phyloP scores from a whole-genome alignment of 2,329 filamentous ascomycete species.

The Westerdykella sp. region DNA sequence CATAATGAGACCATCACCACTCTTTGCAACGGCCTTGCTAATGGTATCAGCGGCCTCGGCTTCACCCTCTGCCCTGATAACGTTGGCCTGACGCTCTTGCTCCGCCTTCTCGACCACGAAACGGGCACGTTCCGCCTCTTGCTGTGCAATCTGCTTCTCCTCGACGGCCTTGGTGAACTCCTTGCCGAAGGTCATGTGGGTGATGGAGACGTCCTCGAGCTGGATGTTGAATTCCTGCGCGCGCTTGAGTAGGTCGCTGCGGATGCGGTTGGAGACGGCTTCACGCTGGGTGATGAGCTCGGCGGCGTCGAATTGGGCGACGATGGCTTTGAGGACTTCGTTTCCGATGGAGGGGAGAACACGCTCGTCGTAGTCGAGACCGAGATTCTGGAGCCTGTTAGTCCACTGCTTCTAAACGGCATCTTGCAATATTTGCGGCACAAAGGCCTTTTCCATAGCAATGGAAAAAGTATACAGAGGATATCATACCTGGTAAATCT shows the following conservation, averaged over 20 bases:
- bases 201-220: slow-evolving; percentile 97
- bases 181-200: slow-evolving; percentile 99
- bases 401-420: not conserved
- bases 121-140: slow-evolving; percentile 92
- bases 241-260: slow-evolving; percentile 82
- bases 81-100: slow-evolving; percentile 97
- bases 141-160: slow-evolving; percentile 99
- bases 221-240: slow-evolving; percentile 98
- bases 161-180: slow-evolving; percentile 98
- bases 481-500: slow-evolving; percentile 86
- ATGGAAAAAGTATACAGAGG: not conserved
- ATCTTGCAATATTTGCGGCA: no score
- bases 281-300: slow-evolving; percentile 93
- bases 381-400: slow-evolving; percentile 66
- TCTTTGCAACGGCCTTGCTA: slow-evolving; percentile 85
- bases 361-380: slow-evolving; percentile 86
- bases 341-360: slow-evolving; percentile 51
- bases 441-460: not conserved
- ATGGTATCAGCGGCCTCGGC: slow-evolving; percentile 96
- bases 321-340: slow-evolving; percentile 51
- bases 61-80: slow-evolving; percentile 96
- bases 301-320: slow-evolving; percentile 50
- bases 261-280: slow-evolving; percentile 92
- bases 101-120: slow-evolving; percentile 99
- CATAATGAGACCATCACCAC: slow-evolving; percentile 86